Percentiles rank a stretch among this genome's conserved stretches.
Conservation (phyloP, 331 rosid species). For the Phaseolus coccineus region DNA sequence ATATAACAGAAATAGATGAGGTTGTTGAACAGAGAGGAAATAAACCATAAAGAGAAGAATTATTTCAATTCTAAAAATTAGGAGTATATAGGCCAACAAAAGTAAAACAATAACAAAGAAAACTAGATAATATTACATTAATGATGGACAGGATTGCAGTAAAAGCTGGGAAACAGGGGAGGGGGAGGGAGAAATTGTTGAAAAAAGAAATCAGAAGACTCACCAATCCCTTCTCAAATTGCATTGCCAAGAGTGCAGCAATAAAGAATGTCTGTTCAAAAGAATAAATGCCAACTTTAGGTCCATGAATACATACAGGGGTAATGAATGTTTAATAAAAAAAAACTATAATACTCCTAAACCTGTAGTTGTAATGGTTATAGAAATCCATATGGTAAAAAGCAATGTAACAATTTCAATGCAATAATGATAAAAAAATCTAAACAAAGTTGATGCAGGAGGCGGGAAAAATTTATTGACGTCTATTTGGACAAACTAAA, state of each 20-base stretch:
- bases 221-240: conserved; percentile 91
- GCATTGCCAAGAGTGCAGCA: conserved; percentile 99
- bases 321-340: conserved; percentile 14
- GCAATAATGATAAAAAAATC: background rate
- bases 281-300: conserved; percentile 43
- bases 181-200: conserved; percentile 8
- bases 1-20: conserved; percentile 5
- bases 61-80: background rate
- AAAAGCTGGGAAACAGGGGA: background rate
- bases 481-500: background rate
- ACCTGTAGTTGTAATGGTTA: background rate
- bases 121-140: conserved; percentile 25
- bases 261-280: conserved; percentile 91
- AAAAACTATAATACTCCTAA: background rate
- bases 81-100: conserved; percentile 9
- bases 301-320: conserved; percentile 32
- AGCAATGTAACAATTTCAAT: background rate
- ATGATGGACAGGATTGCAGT: background rate
- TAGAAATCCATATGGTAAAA: background rate
- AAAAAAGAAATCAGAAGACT: conserved; percentile 39
- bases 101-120: conserved; percentile 20
- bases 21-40: conserved; percentile 9
- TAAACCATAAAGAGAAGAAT: conserved; percentile 21
- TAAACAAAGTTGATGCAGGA: background rate
- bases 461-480: background rate